Evolutionary conservation across 1,284 basidiomycete genomes (phyloP), one percentile per base, ranked within the genome.

Genomic region (Agaricales sp.): DNA sequence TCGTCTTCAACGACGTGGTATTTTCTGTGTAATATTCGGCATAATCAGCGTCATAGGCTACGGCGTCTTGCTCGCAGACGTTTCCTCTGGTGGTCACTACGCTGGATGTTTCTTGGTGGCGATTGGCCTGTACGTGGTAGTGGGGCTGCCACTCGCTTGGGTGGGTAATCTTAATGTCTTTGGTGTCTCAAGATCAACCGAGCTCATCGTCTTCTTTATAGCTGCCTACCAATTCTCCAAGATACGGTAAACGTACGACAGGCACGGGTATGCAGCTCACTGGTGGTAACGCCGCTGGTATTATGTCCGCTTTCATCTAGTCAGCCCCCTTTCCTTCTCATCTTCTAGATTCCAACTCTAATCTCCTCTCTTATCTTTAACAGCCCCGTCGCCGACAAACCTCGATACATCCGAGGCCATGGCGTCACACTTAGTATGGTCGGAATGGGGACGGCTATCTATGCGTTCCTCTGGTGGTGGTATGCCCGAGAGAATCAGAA

Each of bases 81-180:
- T 57, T 12, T 59, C 58, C 18, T 58, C 59, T 21, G 51, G 55
- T 23, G 60, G 59, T 3, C 60, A 63, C 50, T 68, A 67, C 50
- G 58, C 56, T 18, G 63, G 63, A 8, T 63, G 66, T 2, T 67
- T 64, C 55, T 56, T 67, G 25, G 61, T 58, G 23, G 63, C 65
- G 22, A 53, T 61, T 23, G 66, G 66, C 3, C 59, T 60, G 23
- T 68, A 67, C 50, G 30, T 35, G 8, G 30, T 35, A n/a, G 30
- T 35, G 30, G 30, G 30, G 30, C n/a, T 35, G 30, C 30, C 30
- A n/a, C 30, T 35, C n/a, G 30, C 30, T 35, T 35, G 30, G 30
- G 30, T 35, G 30, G n/a, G 30, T 35, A 8, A 8, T 35, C n/a
- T 35, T n/a, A 8, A 11, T n/a, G 11, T 35, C n/a, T 8, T 35